Evolutionary conservation across 805 yeast genomes (phyloP).

Genomic region (Blastobotrys chiropterorum): DNA sequence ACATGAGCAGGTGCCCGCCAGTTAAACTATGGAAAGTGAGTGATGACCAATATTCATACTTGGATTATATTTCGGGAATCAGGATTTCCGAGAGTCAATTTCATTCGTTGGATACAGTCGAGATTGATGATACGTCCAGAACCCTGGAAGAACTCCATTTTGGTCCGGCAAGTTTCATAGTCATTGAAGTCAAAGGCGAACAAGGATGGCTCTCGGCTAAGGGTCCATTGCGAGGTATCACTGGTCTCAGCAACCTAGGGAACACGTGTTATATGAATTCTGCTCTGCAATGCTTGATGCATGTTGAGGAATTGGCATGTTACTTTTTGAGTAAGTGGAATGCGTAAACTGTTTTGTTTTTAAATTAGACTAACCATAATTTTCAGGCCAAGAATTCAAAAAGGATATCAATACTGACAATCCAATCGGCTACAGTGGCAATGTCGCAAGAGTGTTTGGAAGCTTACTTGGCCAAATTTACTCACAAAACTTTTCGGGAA

Average conservation of each 20-base stretch:
- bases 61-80: no score
- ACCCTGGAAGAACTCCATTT: constrained; percentile 4
- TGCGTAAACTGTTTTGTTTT: background rate
- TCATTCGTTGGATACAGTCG: no score
- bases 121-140: background rate
- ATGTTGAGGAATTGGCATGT: constrained; percentile 73
- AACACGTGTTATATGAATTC: constrained; percentile 95
- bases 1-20: no score
- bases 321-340: constrained; percentile 47
- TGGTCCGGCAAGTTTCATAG: background rate
- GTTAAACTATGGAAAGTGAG: background rate
- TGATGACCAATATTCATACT: background rate
- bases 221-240: constrained; percentile 37
- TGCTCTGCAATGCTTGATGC: constrained; percentile 79
- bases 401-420: constrained; percentile 67
- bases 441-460: constrained; percentile 73
- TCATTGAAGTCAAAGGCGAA: constrained; percentile 3
- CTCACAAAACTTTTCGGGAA: constrained; percentile 15
- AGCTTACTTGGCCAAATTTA: constrained; percentile 45
- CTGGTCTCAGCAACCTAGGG: constrained; percentile 69
- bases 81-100: no score
- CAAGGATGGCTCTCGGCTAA: background rate
- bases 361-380: constrained; percentile 46
- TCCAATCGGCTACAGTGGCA: constrained; percentile 73
- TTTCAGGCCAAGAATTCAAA: constrained; percentile 62